Conservation (phyloP, 2,329 filamentous ascomycete species). For the Arthrinium phaeospermum region DNA sequence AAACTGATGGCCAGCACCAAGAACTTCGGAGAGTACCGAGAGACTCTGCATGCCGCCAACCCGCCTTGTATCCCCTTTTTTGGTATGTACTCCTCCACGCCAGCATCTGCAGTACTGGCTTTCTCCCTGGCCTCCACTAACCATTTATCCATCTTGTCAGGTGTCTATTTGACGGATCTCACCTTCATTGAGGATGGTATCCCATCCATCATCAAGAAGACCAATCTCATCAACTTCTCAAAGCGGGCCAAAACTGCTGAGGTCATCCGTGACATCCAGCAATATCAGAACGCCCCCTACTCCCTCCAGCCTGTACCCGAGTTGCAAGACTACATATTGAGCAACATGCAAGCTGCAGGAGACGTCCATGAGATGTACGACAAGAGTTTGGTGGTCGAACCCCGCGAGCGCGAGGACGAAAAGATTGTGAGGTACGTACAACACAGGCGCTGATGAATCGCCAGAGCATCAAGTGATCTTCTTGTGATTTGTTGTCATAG, state of each 20-base stretch:
- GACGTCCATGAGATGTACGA: slow-evolving; percentile 99
- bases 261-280: slow-evolving; percentile 97
- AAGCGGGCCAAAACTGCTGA: slow-evolving; percentile 98
- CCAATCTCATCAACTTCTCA: slow-evolving; percentile 96
- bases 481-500: slow-evolving; percentile 19
- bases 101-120: not conserved
- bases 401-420: slow-evolving; percentile 95
- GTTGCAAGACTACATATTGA: slow-evolving; percentile 94
- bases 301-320: slow-evolving; percentile 87
- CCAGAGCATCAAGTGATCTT: slow-evolving; percentile 28
- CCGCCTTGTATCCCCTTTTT: slow-evolving; percentile 99
- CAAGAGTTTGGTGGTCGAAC: slow-evolving; percentile 91
- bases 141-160: slow-evolving; percentile 48
- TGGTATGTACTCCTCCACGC: slow-evolving; percentile 62
- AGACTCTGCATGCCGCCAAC: slow-evolving; percentile 88
- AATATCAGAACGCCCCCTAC: slow-evolving; percentile 98
- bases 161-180: slow-evolving; percentile 94
- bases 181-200: slow-evolving; percentile 99
- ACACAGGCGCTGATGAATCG: slow-evolving; percentile 34
- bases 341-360: slow-evolving; percentile 92
- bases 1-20: slow-evolving; percentile 96
- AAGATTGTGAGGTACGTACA: slow-evolving; percentile 93
- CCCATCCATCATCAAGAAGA: slow-evolving; percentile 93
- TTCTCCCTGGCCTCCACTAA: not conserved
- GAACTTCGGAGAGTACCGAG: slow-evolving; percentile 97